phyloP scores from a whole-genome alignment of 2,329 filamentous ascomycete species.

The Stagonosporopsis cucurbitacearum region DNA sequence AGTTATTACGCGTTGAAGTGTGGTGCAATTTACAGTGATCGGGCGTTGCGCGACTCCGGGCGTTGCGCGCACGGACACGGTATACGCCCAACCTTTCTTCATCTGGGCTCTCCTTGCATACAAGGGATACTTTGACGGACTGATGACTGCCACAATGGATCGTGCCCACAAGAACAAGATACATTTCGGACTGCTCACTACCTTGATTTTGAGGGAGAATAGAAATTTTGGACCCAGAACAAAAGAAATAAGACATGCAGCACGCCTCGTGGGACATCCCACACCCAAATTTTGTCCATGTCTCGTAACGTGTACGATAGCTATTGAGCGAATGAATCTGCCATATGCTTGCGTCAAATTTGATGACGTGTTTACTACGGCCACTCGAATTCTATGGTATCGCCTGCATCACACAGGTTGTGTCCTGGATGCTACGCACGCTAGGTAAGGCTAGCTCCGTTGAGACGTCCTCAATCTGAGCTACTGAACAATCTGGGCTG shows the following conservation, averaged over 20 bases:
- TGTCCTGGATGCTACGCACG: background rate
- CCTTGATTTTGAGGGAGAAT: background rate
- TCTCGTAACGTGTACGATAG: background rate
- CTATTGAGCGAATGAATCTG: background rate
- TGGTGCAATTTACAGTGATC: no score
- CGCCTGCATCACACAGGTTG: background rate
- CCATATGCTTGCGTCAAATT: background rate
- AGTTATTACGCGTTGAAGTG: no score
- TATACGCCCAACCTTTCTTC: conserved; percentile 7
- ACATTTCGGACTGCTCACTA: background rate
- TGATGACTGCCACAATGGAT: background rate
- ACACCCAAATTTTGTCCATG: background rate
- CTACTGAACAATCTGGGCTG: background rate
- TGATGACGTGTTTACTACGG: background rate
- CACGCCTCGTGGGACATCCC: no score
- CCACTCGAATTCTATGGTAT: background rate
- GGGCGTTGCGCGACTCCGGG: no score
- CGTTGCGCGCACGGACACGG: no score
- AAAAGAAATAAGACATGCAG: background rate
- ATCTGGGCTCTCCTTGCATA: conserved; percentile 13
- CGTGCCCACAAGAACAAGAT: conserved; percentile 3
- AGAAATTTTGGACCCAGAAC: background rate
- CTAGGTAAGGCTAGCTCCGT: background rate
- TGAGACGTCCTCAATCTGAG: background rate
- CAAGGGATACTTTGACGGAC: background rate